Evolutionary conservation across 257 asterid genomes (phyloP).

Genomic region (Handroanthus guayacan): DNA sequence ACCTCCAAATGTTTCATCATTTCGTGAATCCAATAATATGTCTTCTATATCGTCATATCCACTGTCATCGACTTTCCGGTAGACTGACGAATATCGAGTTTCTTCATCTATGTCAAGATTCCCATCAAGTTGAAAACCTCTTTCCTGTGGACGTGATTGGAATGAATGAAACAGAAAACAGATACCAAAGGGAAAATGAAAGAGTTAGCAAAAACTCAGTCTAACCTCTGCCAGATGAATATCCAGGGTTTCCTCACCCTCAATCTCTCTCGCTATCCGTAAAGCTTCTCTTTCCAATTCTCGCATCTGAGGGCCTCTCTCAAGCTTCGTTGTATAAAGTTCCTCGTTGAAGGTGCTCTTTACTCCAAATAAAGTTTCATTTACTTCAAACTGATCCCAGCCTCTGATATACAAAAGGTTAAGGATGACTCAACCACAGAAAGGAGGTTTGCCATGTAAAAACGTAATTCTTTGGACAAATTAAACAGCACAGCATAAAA

Average conservation of each 20-base stretch:
- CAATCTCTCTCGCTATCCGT: constrained; percentile 70
- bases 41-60: constrained; percentile 62
- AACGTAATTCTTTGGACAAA: neutral
- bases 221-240: constrained; percentile 78
- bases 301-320: constrained; percentile 69
- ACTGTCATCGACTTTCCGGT: constrained; percentile 60
- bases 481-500: neutral
- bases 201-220: neutral
- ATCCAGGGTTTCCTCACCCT: constrained; percentile 71
- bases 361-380: constrained; percentile 67
- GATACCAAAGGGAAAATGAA: constrained; percentile 6
- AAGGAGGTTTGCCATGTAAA: neutral
- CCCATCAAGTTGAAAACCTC: constrained; percentile 61
- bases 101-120: constrained; percentile 66
- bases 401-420: constrained; percentile 46
- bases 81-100: constrained; percentile 64
- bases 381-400: constrained; percentile 75
- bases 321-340: constrained; percentile 71
- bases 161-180: constrained; percentile 13
- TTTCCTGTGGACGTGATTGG: constrained; percentile 50
- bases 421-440: neutral
- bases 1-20: constrained; percentile 65
- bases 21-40: constrained; percentile 56
- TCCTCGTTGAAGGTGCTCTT: constrained; percentile 75
- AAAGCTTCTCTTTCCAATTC: constrained; percentile 69